Evolutionary conservation across 2,329 filamentous ascomycete genomes (phyloP).

Genomic region (Emmonsiellopsis sp.): DNA sequence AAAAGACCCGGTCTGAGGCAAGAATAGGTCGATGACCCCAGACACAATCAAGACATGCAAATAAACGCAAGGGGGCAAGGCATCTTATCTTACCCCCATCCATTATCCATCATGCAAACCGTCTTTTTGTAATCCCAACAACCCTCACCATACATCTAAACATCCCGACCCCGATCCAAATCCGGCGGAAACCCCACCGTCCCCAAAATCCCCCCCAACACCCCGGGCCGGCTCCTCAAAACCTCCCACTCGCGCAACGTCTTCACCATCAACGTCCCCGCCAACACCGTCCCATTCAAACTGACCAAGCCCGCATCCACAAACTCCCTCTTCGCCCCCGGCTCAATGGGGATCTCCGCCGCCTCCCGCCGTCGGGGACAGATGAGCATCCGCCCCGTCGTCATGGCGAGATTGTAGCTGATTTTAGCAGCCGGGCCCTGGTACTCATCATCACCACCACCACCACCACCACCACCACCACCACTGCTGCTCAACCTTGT

Average conservation of each 20-base stretch:
- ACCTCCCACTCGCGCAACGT: constrained; percentile 43
- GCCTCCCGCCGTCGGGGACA: constrained; percentile 41
- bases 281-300: constrained; percentile 49
- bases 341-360: constrained; percentile 29
- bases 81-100: no score
- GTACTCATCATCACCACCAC: constrained; percentile 10
- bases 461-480: no score
- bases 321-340: constrained; percentile 22
- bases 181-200: constrained; percentile 27
- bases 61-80: no score
- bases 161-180: constrained; percentile 7
- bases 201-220: constrained; percentile 35
- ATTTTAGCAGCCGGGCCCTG: constrained; percentile 32
- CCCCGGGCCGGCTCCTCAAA: constrained; percentile 30
- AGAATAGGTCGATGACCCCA: no score
- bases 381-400: constrained; percentile 43
- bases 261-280: constrained; percentile 52
- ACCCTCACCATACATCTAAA: background rate
- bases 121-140: background rate
- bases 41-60: no score
- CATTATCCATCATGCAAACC: background rate
- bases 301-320: constrained; percentile 32
- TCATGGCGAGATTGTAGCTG: constrained; percentile 52
- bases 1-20: no score
- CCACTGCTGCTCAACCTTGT: background rate